These are phyloP conservation scores for Diaporthe humulicola DNA, from an alignment of 2,329 filamentous ascomycete species.

Conservation along the genomic window DNA sequence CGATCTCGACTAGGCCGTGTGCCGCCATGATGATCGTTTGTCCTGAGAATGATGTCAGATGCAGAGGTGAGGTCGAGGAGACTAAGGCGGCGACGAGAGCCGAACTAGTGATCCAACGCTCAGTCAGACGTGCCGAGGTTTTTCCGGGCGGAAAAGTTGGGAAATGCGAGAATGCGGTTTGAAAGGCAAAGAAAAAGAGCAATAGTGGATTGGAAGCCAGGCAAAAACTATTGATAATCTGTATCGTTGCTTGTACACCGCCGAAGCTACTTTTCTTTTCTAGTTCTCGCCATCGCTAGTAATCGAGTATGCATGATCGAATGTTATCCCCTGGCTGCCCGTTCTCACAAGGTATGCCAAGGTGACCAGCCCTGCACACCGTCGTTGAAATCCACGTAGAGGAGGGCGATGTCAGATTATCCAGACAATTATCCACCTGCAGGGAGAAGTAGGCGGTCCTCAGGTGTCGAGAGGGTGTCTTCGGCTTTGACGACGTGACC, in stretches of 20 bases:
- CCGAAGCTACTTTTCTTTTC: neutral
- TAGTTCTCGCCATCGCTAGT: neutral
- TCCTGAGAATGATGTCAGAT: neutral
- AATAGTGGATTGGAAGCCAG: neutral
- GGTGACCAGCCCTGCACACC: neutral
- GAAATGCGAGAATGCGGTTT: neutral
- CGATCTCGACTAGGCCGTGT: constrained; percentile 44
- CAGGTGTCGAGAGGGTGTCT: neutral
- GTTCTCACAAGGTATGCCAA: neutral
- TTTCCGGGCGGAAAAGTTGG: neutral
- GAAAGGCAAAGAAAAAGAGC: neutral
- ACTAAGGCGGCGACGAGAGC: neutral
- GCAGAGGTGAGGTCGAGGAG: neutral
- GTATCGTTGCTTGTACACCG: neutral
- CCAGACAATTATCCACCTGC: neutral
- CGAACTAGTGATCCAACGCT: neutral
- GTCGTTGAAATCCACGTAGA: too few species aligned
- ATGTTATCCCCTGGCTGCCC: neutral
- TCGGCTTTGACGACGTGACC: neutral
- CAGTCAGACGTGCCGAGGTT: neutral
- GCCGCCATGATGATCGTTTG: constrained; percentile 8
- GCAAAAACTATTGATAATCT: neutral
- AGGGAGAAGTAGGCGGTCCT: neutral
- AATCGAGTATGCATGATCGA: neutral
- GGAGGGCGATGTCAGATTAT: neutral